Evolutionary conservation across 352 stramenopile species (phyloP).

Genomic region (Globisporangium iwayamae): DNA sequence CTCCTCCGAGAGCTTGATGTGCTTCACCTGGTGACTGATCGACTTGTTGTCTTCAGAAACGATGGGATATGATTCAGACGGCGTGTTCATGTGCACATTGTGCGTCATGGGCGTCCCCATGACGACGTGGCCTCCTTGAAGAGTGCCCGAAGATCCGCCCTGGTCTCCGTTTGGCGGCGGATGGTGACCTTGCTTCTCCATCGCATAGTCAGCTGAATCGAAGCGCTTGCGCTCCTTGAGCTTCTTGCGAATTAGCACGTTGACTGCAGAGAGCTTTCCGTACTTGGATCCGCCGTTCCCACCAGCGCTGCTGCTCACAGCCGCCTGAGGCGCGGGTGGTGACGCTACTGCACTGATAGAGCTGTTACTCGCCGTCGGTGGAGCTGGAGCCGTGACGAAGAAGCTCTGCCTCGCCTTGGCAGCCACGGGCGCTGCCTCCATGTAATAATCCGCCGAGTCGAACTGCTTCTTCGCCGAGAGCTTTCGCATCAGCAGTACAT

Average conservation of each 20-base stretch:
- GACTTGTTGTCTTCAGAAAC: constrained; percentile 17
- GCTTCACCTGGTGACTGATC: constrained; percentile 68
- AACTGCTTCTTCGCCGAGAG: constrained; percentile 35
- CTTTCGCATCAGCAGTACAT: constrained; percentile 32
- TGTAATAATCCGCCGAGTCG: constrained; percentile 37
- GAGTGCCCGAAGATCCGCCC: constrained; percentile 16
- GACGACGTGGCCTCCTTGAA: constrained; percentile 21
- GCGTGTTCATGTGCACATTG: neutral
- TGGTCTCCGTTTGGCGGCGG: constrained; percentile 14
- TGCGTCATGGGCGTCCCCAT: constrained; percentile 19
- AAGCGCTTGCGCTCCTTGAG: constrained; percentile 81
- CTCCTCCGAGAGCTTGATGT: constrained; percentile 68
- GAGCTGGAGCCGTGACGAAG: neutral
- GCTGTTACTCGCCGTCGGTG: neutral
- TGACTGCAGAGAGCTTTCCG: constrained; percentile 55
- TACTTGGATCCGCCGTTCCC: constrained; percentile 36
- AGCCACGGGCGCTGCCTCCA: constrained; percentile 12
- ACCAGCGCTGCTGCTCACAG: constrained; percentile 1
- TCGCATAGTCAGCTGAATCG: constrained; percentile 76
- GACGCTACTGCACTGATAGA: neutral
- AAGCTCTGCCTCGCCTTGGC: neutral
- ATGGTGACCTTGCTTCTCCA: constrained; percentile 49
- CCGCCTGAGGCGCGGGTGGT: constrained; percentile 4
- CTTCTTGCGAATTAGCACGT: constrained; percentile 78
- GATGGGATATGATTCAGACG: neutral